phyloP scores from a whole-genome alignment of 2,329 filamentous ascomycete genomes.

The Trichocomaceae sp. region DNA sequence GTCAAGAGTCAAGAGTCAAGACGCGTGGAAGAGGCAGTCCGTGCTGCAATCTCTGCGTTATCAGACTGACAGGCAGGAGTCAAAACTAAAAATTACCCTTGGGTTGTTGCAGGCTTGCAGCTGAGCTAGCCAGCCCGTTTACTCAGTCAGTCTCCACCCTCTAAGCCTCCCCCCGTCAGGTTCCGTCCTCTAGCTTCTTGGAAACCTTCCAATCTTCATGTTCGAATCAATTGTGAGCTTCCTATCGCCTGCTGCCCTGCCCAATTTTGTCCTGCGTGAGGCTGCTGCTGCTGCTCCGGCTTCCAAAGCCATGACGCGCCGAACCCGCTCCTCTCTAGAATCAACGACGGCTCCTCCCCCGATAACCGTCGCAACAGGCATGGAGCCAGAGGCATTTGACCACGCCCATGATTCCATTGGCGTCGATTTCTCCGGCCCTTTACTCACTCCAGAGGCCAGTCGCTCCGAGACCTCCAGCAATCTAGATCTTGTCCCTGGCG shows the following conservation, averaged over 20 bases:
- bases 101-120: background rate
- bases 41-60: background rate
- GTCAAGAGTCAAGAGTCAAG: too few species aligned
- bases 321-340: slow-evolving; percentile 24
- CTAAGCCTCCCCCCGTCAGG: background rate
- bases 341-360: slow-evolving; percentile 21
- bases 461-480: slow-evolving; percentile 40
- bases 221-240: slow-evolving; percentile 15
- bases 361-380: slow-evolving; percentile 18
- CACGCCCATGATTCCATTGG: slow-evolving; percentile 25
- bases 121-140: background rate
- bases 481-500: slow-evolving; percentile 28
- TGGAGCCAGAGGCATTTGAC: slow-evolving; percentile 20
- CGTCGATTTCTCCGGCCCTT: slow-evolving; percentile 32
- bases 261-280: slow-evolving; percentile 9
- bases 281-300: slow-evolving; percentile 7
- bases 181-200: background rate
- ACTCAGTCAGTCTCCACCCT: slow-evolving; percentile 1
- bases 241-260: slow-evolving; percentile 13
- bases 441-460: slow-evolving; percentile 39
- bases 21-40: background rate
- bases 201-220: slow-evolving; percentile 11
- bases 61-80: background rate
- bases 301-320: slow-evolving; percentile 25
- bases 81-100: background rate